Percentiles rank a stretch among this genome's conserved stretches.
These are phyloP conservation scores for Fusarium succisae DNA, from an alignment of 2,329 filamentous ascomycete species.

Conservation along the genomic window DNA sequence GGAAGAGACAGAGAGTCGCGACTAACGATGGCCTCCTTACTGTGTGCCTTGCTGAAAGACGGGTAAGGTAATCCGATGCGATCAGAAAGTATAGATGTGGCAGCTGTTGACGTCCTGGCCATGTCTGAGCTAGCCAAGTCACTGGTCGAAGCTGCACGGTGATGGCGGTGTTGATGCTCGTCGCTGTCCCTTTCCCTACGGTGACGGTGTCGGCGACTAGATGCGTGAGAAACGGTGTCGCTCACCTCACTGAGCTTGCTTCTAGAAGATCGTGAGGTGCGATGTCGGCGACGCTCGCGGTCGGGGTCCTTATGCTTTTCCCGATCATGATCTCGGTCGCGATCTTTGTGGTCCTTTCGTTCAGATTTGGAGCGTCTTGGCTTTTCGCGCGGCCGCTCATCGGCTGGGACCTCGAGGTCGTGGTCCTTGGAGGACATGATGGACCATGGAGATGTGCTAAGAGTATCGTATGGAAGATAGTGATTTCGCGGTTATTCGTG, in stretches of 20 bases:
- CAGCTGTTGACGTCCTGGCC: slow-evolving; percentile 49
- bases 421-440: slow-evolving; percentile 55
- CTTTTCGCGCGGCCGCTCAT: slow-evolving; percentile 53
- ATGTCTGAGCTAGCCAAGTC: slow-evolving; percentile 60
- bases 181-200: slow-evolving; percentile 49
- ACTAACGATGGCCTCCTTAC: slow-evolving; percentile 82
- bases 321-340: slow-evolving; percentile 45
- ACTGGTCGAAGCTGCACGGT: slow-evolving; percentile 52
- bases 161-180: slow-evolving; percentile 43
- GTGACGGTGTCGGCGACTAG: slow-evolving; percentile 46
- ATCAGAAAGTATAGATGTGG: slow-evolving; percentile 47
- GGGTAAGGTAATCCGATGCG: slow-evolving; percentile 76
- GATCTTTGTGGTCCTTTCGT: slow-evolving; percentile 50
- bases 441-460: slow-evolving; percentile 40
- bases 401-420: slow-evolving; percentile 51
- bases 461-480: slow-evolving; percentile 1
- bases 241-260: slow-evolving; percentile 54
- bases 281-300: slow-evolving; percentile 49
- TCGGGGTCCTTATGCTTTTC: slow-evolving; percentile 49
- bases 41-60: slow-evolving; percentile 87
- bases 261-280: slow-evolving; percentile 54
- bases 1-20: slow-evolving; percentile 59
- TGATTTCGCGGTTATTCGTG: slow-evolving; percentile 12
- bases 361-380: slow-evolving; percentile 52
- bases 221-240: slow-evolving; percentile 53